These are phyloP conservation scores for Globisporangium cystogenes DNA, from an alignment of 352 stramenopile species.

Conservation along the genomic window DNA sequence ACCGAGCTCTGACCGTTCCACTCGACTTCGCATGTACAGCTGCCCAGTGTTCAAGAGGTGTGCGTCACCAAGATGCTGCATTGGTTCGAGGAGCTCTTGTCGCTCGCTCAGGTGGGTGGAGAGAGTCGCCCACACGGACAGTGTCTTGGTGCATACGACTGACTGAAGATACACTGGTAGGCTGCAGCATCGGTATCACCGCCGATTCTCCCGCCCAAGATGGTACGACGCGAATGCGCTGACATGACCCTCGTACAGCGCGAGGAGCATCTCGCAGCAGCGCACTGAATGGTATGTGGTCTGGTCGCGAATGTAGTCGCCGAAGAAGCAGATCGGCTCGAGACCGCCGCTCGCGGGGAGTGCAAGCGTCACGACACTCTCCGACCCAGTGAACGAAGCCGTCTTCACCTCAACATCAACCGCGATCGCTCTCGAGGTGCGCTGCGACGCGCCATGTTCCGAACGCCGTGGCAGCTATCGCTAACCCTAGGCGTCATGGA, in stretches of 20 bases:
- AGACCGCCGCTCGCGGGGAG: slow-evolving; percentile 14
- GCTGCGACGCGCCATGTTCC: background rate
- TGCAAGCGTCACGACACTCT: slow-evolving; percentile 16
- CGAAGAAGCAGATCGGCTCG: slow-evolving; percentile 22
- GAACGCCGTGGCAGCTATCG: background rate
- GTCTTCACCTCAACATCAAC: background rate
- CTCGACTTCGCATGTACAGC: slow-evolving; percentile 23
- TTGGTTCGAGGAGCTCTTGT: slow-evolving; percentile 51
- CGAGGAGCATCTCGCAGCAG: background rate
- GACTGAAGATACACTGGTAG: slow-evolving; percentile 5
- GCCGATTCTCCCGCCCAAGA: slow-evolving; percentile 44
- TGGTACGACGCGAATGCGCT: slow-evolving; percentile 23
- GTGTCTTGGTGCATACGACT: background rate
- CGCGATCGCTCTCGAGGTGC: slow-evolving; percentile 17
- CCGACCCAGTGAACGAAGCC: background rate
- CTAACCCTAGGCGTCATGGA: background rate
- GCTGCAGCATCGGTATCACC: slow-evolving; percentile 20
- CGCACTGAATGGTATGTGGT: background rate
- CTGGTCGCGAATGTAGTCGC: slow-evolving; percentile 22
- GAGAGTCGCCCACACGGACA: background rate
- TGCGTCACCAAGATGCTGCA: slow-evolving; percentile 45
- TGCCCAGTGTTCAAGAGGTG: slow-evolving; percentile 30
- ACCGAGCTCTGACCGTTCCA: background rate
- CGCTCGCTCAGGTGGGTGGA: slow-evolving; percentile 15
- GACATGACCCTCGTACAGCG: background rate